phyloP scores from a whole-genome alignment of 169 alveolate genomes.

The Plasmodium knowlesi region DNA sequence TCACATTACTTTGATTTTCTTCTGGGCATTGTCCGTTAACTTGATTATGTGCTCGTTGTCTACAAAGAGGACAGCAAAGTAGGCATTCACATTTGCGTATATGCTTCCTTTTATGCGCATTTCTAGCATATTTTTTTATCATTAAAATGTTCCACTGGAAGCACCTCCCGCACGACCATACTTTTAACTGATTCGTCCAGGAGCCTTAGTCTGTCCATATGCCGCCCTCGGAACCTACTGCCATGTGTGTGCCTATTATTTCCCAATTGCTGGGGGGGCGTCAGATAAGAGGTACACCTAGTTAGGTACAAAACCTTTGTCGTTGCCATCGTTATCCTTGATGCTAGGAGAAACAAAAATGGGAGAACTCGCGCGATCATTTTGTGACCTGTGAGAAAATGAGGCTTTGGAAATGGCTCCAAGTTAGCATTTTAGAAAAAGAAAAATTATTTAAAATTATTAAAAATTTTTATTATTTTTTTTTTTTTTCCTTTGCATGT shows the following conservation, averaged over 20 bases:
- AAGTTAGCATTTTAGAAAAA: constrained; percentile 24
- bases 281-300: constrained; percentile 5
- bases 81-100: not conserved
- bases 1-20: constrained; percentile 57
- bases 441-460: not conserved
- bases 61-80: not conserved
- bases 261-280: not conserved
- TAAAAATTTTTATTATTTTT: not conserved
- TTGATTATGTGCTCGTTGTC: constrained; percentile 74
- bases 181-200: constrained; percentile 71
- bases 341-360: constrained; percentile 12
- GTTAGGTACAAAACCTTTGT: not conserved
- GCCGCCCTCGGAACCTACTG: not conserved
- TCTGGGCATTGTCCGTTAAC: constrained; percentile 50
- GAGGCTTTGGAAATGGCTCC: not conserved
- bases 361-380: constrained; percentile 32
- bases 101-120: not conserved
- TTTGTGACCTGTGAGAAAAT: constrained; percentile 13
- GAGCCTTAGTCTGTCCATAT: constrained; percentile 19
- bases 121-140: not conserved
- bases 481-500: not conserved
- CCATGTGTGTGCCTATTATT: not conserved
- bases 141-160: not conserved
- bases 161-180: not conserved
- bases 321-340: not conserved